These are phyloP conservation scores for Mycena sp. DNA, from an alignment of 1,284 basidiomycete genomes.

Conservation along the genomic window DNA sequence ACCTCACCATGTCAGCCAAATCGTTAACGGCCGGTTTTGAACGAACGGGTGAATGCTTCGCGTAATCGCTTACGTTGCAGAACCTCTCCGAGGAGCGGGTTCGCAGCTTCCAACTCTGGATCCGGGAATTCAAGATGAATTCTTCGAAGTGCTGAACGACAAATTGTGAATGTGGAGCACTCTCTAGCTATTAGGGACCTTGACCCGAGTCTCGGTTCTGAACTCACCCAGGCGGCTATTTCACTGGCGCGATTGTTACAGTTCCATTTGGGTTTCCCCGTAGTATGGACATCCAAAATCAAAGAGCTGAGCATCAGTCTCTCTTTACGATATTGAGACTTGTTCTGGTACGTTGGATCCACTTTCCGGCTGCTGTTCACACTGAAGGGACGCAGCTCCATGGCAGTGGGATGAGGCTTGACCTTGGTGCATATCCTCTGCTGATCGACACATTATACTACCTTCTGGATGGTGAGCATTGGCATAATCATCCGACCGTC, in stretches of 20 bases:
- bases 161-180: constrained; percentile 51
- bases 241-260: constrained; percentile 65
- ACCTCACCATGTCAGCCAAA: constrained; percentile 42
- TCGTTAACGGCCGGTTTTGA: constrained; percentile 51
- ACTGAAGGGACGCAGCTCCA: constrained; percentile 52
- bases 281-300: constrained; percentile 62
- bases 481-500: not conserved
- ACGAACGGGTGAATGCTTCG: constrained; percentile 74
- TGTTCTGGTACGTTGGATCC: constrained; percentile 57
- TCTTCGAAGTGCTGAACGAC: constrained; percentile 56
- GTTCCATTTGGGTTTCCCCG: constrained; percentile 74
- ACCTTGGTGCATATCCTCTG: constrained; percentile 68
- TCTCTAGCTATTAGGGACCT: constrained; percentile 38
- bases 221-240: constrained; percentile 29
- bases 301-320: constrained; percentile 58
- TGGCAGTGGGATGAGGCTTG: constrained; percentile 58
- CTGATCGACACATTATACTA: constrained; percentile 79
- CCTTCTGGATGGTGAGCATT: constrained; percentile 70
- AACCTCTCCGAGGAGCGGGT: constrained; percentile 64
- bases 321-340: constrained; percentile 60
- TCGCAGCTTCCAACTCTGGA: constrained; percentile 60
- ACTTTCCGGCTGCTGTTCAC: not conserved
- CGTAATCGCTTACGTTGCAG: constrained; percentile 72
- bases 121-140: constrained; percentile 60
- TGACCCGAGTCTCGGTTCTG: constrained; percentile 30